Conservation (phyloP, 1,139 yeast genomes). For the Schizosaccharomyces versatilis region DNA sequence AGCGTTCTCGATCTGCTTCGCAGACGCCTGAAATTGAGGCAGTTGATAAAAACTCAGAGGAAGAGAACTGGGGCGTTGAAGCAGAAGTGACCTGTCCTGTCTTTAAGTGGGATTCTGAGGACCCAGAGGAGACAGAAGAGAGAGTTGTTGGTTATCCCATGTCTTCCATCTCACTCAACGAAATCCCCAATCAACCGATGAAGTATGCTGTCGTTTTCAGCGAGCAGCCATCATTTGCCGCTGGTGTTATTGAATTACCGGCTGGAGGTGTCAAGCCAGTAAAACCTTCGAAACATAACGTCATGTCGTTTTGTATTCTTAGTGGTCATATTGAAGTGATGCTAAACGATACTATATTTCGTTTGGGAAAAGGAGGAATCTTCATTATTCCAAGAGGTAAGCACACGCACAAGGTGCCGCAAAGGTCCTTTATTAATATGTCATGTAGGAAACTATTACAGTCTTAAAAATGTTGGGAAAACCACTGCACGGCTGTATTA, state of each 20-base stretch:
- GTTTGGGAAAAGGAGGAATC: constrained; percentile 52
- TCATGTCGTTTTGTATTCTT: constrained; percentile 53
- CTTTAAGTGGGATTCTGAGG: neutral
- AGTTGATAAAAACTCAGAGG: constrained; percentile 13
- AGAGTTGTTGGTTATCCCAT: constrained; percentile 44
- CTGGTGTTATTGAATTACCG: constrained; percentile 55
- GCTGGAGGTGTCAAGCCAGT: constrained; percentile 33
- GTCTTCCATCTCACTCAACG: constrained; percentile 29
- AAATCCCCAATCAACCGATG: constrained; percentile 33
- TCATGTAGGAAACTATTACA: constrained; percentile 6
- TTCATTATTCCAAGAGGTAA: constrained; percentile 52
- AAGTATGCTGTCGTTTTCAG: constrained; percentile 47
- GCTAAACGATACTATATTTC: constrained; percentile 35
- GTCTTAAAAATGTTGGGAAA: constrained; percentile 22
- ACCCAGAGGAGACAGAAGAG: neutral
- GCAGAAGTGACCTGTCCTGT: constrained; percentile 3
- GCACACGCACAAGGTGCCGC: neutral
- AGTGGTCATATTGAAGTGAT: constrained; percentile 51
- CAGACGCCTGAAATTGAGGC: constrained; percentile 14
- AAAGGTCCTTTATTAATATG: neutral
- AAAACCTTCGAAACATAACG: constrained; percentile 42
- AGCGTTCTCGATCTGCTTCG: constrained; percentile 15
- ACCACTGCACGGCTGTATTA: constrained; percentile 45
- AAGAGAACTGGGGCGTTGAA: constrained; percentile 17
- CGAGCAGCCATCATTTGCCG: constrained; percentile 44